Evolutionary conservation across 441 rosid species (phyloP), one percentile per base, ranked within the genome.

Genomic region (Bocquillonia castaneifolia): DNA sequence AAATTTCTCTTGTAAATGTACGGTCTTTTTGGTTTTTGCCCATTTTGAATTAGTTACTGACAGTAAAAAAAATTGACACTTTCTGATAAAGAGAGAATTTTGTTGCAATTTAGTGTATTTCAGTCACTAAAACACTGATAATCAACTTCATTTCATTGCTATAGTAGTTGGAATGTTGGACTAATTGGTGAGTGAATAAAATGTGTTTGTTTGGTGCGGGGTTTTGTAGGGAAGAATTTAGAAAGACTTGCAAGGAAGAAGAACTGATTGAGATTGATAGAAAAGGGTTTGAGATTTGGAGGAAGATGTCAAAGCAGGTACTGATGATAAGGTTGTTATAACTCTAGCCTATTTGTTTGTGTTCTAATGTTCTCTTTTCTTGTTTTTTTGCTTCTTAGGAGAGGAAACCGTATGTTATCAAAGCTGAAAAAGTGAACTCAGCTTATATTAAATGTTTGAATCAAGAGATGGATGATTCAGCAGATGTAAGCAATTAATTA

Each of bases 281-380:
- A 63, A 70, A 71, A 69, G 89, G 87, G 61, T 87, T 87, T 45
- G 78, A 80, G 40, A 70, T 57, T 26, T 91, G 97, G 95, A 85
- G 80, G 79, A 79, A 68, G 51, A 85, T 88, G 95, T 67, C 85
- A 7, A 6, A 51, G n/a, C 70, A 83, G 95, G 97, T 91, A 78
- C 60, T 31, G 63, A 56, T 60, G 13, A 40, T 26, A n/a, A 47
- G 23, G 28, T 0, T 15, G 12, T 0, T 14, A 0, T 22, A 3
- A 59, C 28, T 22, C 71, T 18, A 17, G 0, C 47, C 42, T 8
- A 17, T 50, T 3, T 62, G 6, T 54, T 45, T 2, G 20, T 44
- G 1, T n/a, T 3, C 50, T 14, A 23, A 39, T 55, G 5, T 23
- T 31, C 22, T 40, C 67, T 42, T 44, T 4, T 0, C 20, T n/a